Conservation (phyloP, 2,329 filamentous ascomycete species). For the Rhinocladiella mackenziei region DNA sequence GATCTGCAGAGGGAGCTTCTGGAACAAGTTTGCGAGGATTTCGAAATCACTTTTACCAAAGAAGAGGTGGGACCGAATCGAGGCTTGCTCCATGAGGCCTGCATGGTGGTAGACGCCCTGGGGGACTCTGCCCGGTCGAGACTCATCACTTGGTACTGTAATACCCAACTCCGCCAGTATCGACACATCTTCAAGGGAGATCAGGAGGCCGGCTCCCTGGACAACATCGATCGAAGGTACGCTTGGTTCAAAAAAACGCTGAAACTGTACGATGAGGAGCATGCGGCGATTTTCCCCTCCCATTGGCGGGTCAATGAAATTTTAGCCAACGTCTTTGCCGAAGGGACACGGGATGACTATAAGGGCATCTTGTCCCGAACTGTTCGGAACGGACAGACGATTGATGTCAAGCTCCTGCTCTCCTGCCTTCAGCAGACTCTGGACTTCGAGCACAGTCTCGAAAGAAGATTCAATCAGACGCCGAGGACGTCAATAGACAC, state of each 20-base stretch:
- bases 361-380: constrained; percentile 86
- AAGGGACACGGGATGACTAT: constrained; percentile 92
- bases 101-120: constrained; percentile 88
- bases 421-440: constrained; percentile 91
- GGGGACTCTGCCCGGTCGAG: constrained; percentile 79
- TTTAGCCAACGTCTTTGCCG: constrained; percentile 87
- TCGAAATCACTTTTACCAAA: constrained; percentile 90
- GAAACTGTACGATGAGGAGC: constrained; percentile 92
- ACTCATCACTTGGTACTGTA: constrained; percentile 94
- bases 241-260: constrained; percentile 96
- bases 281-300: constrained; percentile 78
- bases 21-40: constrained; percentile 98
- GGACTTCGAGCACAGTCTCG: constrained; percentile 90
- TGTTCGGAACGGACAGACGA: constrained; percentile 72
- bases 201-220: constrained; percentile 90
- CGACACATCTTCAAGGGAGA: constrained; percentile 92
- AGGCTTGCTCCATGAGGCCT: constrained; percentile 75
- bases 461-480: constrained; percentile 69
- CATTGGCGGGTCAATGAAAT: constrained; percentile 89
- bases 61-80: constrained; percentile 70
- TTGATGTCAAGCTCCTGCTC: constrained; percentile 85
- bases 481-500: constrained; percentile 84
- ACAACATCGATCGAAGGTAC: constrained; percentile 93
- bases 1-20: constrained; percentile 88
- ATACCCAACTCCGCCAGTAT: constrained; percentile 93